These are phyloP conservation scores for Colletotrichum plurivorum DNA, from an alignment of 2,329 filamentous ascomycete species.

Conservation along the genomic window DNA sequence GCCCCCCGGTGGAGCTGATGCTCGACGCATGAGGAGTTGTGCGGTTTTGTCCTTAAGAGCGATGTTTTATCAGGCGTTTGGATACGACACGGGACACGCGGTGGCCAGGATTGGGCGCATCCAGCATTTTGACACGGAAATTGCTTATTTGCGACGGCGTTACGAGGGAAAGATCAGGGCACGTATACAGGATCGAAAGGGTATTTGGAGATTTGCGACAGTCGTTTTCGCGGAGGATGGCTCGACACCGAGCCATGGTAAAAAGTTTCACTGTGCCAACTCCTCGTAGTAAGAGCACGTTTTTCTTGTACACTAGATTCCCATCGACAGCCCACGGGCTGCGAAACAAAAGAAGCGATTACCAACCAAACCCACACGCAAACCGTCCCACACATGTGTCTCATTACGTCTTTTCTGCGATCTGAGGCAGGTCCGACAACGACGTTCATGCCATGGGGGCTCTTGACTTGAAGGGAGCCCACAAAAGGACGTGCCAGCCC, in stretches of 20 bases:
- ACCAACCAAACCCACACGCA: background rate
- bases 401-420: background rate
- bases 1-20: conserved; percentile 78
- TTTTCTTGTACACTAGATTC: conserved; percentile 36
- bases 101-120: conserved; percentile 19
- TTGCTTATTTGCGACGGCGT: conserved; percentile 32
- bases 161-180: conserved; percentile 25
- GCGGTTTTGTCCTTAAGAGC: conserved; percentile 22
- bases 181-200: conserved; percentile 13
- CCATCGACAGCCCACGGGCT: conserved; percentile 7
- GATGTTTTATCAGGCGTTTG: conserved; percentile 35
- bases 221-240: conserved; percentile 25
- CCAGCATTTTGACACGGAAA: conserved; percentile 26
- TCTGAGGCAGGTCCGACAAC: conserved; percentile 3
- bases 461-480: background rate
- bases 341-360: conserved; percentile 33
- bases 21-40: conserved; percentile 41
- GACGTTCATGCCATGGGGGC: conserved; percentile 13
- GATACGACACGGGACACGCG: conserved; percentile 14
- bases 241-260: conserved; percentile 5
- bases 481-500: conserved; percentile 3
- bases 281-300: conserved; percentile 11
- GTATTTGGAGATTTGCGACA: conserved; percentile 9
- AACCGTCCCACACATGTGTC: background rate
- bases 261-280: conserved; percentile 25